phyloP scores from a whole-genome alignment of 179 eudicot species.

The Nepenthes alata region DNA sequence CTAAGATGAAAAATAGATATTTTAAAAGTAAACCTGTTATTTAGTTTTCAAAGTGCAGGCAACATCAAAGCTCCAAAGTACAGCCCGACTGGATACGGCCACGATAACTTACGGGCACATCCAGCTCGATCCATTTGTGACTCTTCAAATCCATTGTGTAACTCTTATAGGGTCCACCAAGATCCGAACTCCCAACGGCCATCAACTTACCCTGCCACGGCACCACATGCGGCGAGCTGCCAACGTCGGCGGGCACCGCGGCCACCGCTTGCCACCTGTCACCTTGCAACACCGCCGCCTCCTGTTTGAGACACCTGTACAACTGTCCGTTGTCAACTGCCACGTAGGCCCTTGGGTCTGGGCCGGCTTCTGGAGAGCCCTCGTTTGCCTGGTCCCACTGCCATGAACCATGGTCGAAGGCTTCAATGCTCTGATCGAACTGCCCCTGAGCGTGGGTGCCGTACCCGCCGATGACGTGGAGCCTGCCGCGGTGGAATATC shows the following conservation, averaged over 20 bases:
- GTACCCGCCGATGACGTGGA: slow-evolving; percentile 53
- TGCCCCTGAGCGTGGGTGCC: slow-evolving; percentile 30
- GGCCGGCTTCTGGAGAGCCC: slow-evolving; percentile 6
- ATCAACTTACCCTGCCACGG: slow-evolving; percentile 20
- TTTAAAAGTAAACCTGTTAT: too few species aligned
- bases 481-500: slow-evolving; percentile 22
- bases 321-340: slow-evolving; percentile 9
- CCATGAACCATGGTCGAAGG: slow-evolving; percentile 21
- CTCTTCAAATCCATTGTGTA: slow-evolving; percentile 24
- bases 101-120: slow-evolving; percentile 11
- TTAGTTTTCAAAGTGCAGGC: background rate
- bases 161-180: slow-evolving; percentile 16
- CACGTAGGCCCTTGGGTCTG: slow-evolving; percentile 15
- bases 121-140: slow-evolving; percentile 24
- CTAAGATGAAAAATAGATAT: too few species aligned
- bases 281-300: slow-evolving; percentile 6
- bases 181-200: slow-evolving; percentile 23
- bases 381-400: slow-evolving; percentile 27
- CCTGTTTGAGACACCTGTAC: slow-evolving; percentile 9
- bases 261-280: slow-evolving; percentile 20
- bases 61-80: slow-evolving; percentile 21
- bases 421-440: slow-evolving; percentile 23
- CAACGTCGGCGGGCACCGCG: slow-evolving; percentile 12
- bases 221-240: slow-evolving; percentile 9
- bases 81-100: slow-evolving; percentile 50